Evolutionary conservation across 2,329 filamentous ascomycete genomes (phyloP), one percentile per base, ranked within the genome.

Genomic region (Ophiostoma tasmaniense): DNA sequence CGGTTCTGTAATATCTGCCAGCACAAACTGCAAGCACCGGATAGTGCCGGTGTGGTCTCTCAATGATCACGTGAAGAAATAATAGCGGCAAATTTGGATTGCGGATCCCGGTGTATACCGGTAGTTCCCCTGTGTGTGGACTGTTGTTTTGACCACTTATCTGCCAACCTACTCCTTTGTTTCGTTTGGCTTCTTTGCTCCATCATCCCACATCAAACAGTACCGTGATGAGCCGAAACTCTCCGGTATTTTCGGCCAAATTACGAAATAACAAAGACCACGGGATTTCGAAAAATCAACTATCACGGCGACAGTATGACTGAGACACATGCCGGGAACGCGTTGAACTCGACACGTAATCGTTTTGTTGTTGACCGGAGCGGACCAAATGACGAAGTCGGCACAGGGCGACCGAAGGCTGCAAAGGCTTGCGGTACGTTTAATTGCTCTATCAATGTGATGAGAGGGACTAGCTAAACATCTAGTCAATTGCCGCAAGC

Each of bases 401-500:
- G n/a, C 64, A 33, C 33, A 13, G 61, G 28, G 1, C 45, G 50
- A 39, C 67, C 66, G 20, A 72, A 72, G 52, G 71, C 70, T 25
- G 45, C 67, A 20, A 69, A 71, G 30, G 71, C 71, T 3, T 72
- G 71, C 33, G 66, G 71, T 72, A 4, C 10, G 70, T 71, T 71
- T 2, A 30, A 14, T 17, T 17, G 6, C 59, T 62, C 50, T 25
- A 55, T 45, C 2, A 20, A 45, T 20, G 10, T 8, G 4, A 1
- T 4, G 3, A 2, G n/a, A 10, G 22, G 50, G 2, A 4, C 30
- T 42, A 22, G 25, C 64, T 65, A 65, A 65, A 8, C 2, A 7
- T 25, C 0, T 13, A 72, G 71, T 72, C 10, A 72, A 72, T 42
- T 72, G 71, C 66, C 71, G 71, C 11, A 55, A 59, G 50, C 71